These are phyloP conservation scores for Emergomyces pasteurianus DNA, from an alignment of 2,329 filamentous ascomycete species.

Conservation along the genomic window DNA sequence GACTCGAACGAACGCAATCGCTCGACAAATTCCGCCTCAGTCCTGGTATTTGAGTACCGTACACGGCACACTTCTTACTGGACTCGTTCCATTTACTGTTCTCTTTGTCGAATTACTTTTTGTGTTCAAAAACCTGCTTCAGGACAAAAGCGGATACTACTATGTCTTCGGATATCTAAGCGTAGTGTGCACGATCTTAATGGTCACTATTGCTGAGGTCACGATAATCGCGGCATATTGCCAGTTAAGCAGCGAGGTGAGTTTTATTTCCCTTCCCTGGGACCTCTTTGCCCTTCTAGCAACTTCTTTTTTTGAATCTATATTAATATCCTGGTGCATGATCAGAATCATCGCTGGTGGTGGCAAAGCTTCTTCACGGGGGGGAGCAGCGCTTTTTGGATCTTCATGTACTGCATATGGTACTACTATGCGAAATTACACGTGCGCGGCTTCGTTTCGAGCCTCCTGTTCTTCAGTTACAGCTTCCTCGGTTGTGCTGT, in stretches of 20 bases:
- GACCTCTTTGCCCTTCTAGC: background rate
- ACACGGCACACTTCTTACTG: slow-evolving; percentile 57
- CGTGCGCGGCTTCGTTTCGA: slow-evolving; percentile 67
- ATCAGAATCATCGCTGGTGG: slow-evolving; percentile 76
- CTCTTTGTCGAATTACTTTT: slow-evolving; percentile 81
- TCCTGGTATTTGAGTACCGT: slow-evolving; percentile 60
- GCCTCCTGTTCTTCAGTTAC: slow-evolving; percentile 75
- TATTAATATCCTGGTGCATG: slow-evolving; percentile 2
- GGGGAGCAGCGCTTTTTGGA: slow-evolving; percentile 64
- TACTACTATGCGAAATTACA: slow-evolving; percentile 73
- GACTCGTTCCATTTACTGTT: slow-evolving; percentile 72
- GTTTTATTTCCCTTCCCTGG: slow-evolving; percentile 7
- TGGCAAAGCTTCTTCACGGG: slow-evolving; percentile 79
- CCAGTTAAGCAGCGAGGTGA: slow-evolving; percentile 63
- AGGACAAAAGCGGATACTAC: slow-evolving; percentile 84
- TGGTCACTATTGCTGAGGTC: slow-evolving; percentile 69
- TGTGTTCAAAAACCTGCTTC: slow-evolving; percentile 77
- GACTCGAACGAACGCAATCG: slow-evolving; percentile 59
- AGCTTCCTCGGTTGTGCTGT: slow-evolving; percentile 70
- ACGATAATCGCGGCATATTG: slow-evolving; percentile 74
- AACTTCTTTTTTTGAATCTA: background rate
- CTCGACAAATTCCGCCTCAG: slow-evolving; percentile 62
- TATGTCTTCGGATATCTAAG: slow-evolving; percentile 82
- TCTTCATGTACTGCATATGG: slow-evolving; percentile 73
- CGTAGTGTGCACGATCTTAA: slow-evolving; percentile 58